Base-by-base conservation (phyloP, 2,329 filamentous ascomycete species). In the Neonectria coccinea region DNA sequence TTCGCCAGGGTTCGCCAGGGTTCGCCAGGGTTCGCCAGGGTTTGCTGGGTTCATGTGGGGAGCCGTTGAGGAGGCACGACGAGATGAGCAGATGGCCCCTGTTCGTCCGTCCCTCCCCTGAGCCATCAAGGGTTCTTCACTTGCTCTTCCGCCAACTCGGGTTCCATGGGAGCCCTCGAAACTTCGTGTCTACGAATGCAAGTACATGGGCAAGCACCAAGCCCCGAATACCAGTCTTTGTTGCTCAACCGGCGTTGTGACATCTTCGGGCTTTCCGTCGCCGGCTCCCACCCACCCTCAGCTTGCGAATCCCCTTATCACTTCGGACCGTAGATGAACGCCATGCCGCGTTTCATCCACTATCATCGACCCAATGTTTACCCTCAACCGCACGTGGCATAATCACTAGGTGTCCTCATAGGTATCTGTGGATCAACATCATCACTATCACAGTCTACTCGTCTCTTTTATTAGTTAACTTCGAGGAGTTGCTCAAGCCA, bases 51-150 rank as follows among this genome's bases (percentile, higher is more conserved):
- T 33, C 48, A 9, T 44, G 16, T 63, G 61, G 58, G 61, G 61
- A 56, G 50, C 50, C 61, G 61, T 63, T 63, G 56, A 63, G 51
- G 61, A 55, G 33, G 61, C 51, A 54, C 51, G 31, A 55, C 44
- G 53, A 58, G 55, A 50, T 63, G 55, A 63, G 61, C 55, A 54
- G 55, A 63, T 54, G 55, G 12, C 27, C 50, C 61, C 36, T 55
- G 54, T 51, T 39, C 36, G 14, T 41, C 36, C 50, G 55, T 45
- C 44, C 55, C 47, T 36, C 60, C 61, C 61, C 61, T 63, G 61
- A 63, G 36, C 41, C 14, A 44, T 18, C 54, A 56, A 47, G 42
- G 56, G 56, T 59, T 33, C 31, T 33, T 29, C 22, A 36, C 27
- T 18, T 25, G 25, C 55, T 42, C 54, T 52, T 36, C 55, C 60